Evolutionary conservation across 2,329 filamentous ascomycete genomes (phyloP), one percentile per base, ranked within the genome.

Genomic region (Fusarium sp.): DNA sequence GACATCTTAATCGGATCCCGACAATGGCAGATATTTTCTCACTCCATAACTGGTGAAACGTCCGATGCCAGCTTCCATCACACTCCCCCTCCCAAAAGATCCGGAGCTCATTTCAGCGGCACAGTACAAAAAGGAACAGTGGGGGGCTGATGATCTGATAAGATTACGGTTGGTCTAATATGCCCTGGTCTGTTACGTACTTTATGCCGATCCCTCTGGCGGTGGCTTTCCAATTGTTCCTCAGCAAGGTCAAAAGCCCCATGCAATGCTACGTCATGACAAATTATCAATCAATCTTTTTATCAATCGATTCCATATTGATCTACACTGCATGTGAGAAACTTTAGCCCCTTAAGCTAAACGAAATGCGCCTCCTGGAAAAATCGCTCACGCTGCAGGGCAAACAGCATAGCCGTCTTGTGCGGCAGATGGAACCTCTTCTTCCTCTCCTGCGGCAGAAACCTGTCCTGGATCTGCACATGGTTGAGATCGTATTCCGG

Each of bases 361-460:
- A 75, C 69, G 44, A 75, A 71, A 38, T 74, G 64, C 0, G 51
- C 73, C 47, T 75, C 73, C 7, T 74, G 72, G 53, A 75, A 75
- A 57, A 75, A 75, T 44, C 73, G 72, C 30, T 75, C 72, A 45
- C 73, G 64, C 46, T 74, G 71, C 16, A 75, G 62, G 6, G 73
- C 73, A 44, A 75, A 67, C 8, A 75, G 59, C 53, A 75, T 69
- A 8, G 73, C 63, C 34, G 71, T 75, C 70, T 75, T 75, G 64
- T 75, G 73, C 7, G 73, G 73, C 20, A 75, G 50, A 52, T 75
- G 70, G 62, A 75, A 74, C 1, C 72, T 62, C 62, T 75, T 74
- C 71, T 75, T 75, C 57, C 64, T 74, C 60, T 75, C 73, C 44
- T 69, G 63, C 18, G 73, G 73, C 44, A 75, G 16, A 49, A 64